phyloP scores from a whole-genome alignment of 2,329 filamentous ascomycete species.

The Xylaria sp. region DNA sequence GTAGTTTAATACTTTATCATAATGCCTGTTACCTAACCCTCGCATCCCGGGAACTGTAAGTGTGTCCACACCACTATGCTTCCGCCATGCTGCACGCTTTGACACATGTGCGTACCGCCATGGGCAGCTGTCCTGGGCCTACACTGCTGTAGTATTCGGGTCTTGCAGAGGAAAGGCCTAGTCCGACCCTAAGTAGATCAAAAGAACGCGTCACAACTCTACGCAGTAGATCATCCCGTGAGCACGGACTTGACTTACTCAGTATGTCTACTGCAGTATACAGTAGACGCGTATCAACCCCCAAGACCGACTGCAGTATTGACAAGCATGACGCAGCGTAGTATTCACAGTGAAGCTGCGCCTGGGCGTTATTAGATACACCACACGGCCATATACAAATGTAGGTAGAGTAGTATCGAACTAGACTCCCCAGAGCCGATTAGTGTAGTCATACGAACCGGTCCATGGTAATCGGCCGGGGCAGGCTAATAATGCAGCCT shows the following conservation, averaged over 20 bases:
- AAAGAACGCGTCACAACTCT: not conserved
- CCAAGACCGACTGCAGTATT: not conserved
- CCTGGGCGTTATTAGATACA: not conserved
- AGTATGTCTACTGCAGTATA: not conserved
- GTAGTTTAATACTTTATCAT: not conserved
- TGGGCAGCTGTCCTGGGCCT: conserved; percentile 18
- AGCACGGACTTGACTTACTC: conserved; percentile 9
- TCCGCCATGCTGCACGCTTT: conserved; percentile 14
- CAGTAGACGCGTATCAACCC: not conserved
- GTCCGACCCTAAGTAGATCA: not conserved
- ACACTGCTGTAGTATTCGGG: not conserved
- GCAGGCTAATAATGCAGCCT: conserved; percentile 2
- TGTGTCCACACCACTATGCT: not conserved
- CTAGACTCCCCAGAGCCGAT: conserved; percentile 13
- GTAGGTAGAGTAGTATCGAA: not conserved
- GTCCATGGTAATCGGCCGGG: conserved; percentile 7
- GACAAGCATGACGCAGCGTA: not conserved
- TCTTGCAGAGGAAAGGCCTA: conserved; percentile 17
- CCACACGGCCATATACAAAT: not conserved
- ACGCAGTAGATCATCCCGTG: conserved; percentile 4
- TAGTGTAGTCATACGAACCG: conserved; percentile 18
- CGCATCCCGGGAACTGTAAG: no score
- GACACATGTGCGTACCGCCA: conserved; percentile 6
- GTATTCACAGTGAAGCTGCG: not conserved
- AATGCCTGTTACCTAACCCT: not conserved